Percentiles rank a stretch among this genome's conserved stretches.
phyloP scores from a whole-genome alignment of 257 asterid species.

The Solanum megistacrolobum region DNA sequence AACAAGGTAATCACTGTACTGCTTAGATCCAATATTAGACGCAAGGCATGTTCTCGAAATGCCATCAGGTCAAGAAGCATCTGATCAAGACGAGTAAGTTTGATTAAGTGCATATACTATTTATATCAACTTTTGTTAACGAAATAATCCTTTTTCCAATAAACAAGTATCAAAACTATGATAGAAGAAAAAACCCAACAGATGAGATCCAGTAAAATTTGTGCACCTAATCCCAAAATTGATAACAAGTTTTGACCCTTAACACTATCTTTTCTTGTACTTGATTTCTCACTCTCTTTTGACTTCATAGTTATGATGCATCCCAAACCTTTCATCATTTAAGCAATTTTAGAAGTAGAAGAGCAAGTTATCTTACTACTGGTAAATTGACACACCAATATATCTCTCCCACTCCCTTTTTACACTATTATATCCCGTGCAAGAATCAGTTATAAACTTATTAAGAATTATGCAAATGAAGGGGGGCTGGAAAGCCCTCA shows the following conservation, averaged over 20 bases:
- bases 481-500: neutral
- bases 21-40: constrained; percentile 94
- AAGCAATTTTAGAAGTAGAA: neutral
- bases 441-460: neutral
- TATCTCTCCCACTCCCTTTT: neutral
- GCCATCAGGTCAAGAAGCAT: constrained; percentile 97
- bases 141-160: neutral
- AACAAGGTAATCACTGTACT: constrained; percentile 96
- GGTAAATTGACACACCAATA: neutral
- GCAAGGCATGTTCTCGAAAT: constrained; percentile 94
- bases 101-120: neutral
- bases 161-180: neutral
- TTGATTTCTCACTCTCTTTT: neutral
- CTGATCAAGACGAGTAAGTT: constrained; percentile 40
- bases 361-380: neutral
- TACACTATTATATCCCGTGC: neutral
- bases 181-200: neutral
- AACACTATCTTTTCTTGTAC: neutral
- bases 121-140: neutral
- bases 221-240: neutral
- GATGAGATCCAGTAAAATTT: neutral
- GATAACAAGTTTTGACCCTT: neutral
- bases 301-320: neutral
- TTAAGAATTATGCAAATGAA: neutral
- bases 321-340: neutral